A percentile compares a stretch with the other conserved stretches of the same genome.
Evolutionary conservation across 768 basidiomycete species (phyloP).

Genomic region (Obba rivulosa): DNA sequence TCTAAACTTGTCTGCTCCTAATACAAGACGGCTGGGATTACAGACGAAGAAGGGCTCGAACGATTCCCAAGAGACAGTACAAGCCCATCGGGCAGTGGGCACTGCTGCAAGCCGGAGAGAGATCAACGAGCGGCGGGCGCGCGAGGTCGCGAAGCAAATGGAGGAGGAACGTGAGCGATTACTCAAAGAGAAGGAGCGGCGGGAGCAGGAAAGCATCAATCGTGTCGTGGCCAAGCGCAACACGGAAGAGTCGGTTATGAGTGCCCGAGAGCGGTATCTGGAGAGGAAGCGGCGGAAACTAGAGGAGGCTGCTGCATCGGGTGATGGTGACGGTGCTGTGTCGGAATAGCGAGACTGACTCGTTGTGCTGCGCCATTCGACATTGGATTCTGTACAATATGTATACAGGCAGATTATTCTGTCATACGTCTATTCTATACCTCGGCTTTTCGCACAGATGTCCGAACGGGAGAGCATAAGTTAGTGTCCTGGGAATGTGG

Average conservation of each 20-base stretch:
- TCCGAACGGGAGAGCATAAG: background rate
- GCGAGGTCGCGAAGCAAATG: conserved; percentile 77
- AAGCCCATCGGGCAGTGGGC: conserved; percentile 75
- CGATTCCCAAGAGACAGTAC: conserved; percentile 28
- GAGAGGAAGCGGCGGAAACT: conserved; percentile 76
- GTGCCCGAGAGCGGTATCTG: conserved; percentile 68
- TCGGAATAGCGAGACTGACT: background rate
- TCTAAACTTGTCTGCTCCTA: conserved; percentile 81
- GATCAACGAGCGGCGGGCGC: conserved; percentile 76
- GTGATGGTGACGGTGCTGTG: background rate
- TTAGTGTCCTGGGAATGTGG: background rate
- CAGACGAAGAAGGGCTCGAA: conserved; percentile 24
- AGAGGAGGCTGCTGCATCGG: conserved; percentile 33
- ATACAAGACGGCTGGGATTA: conserved; percentile 66
- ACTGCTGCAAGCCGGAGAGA: conserved; percentile 74
- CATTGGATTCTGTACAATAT: background rate
- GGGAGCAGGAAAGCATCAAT: conserved; percentile 60
- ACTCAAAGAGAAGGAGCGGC: conserved; percentile 47
- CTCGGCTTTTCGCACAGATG: background rate
- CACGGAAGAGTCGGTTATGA: conserved; percentile 65
- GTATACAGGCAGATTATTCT: background rate
- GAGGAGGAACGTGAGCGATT: conserved; percentile 64
- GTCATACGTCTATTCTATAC: background rate
- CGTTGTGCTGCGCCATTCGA: too few species aligned
- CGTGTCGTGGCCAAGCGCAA: conserved; percentile 72